phyloP scores from a whole-genome alignment of 306 rosid genomes.

The Cyamopsis tetragonoloba region DNA sequence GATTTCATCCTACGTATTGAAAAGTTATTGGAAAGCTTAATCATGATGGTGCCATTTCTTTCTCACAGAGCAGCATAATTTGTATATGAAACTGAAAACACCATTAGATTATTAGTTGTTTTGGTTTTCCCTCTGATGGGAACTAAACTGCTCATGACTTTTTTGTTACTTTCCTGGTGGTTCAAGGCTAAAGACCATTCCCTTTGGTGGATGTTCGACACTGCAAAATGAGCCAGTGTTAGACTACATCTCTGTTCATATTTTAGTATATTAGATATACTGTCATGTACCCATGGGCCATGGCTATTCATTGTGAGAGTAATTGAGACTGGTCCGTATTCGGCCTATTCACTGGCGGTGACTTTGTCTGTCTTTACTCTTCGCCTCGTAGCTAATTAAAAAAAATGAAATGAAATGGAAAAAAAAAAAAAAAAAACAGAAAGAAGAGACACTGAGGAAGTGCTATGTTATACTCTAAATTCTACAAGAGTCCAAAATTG shows the following conservation, averaged over 20 bases:
- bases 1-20: not conserved
- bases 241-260: not conserved
- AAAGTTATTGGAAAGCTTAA: not conserved
- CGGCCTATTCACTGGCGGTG: not conserved
- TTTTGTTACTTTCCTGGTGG: not conserved
- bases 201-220: not conserved
- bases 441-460: not conserved
- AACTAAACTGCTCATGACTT: not conserved
- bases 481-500: not conserved
- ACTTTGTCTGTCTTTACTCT: too few relatives aligned
- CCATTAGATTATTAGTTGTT: not conserved
- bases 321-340: not conserved
- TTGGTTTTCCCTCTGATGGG: not conserved
- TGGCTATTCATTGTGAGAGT: not conserved
- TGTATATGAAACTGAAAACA: not conserved
- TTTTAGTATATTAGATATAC: not conserved
- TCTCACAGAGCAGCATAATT: not conserved
- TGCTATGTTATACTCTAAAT: not conserved
- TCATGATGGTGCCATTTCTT: not conserved
- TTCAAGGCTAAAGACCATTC: not conserved
- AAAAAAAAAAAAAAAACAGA: not conserved
- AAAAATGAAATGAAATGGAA: not conserved
- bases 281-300: not conserved
- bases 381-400: not conserved
- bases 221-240: conserved; percentile 2